These are phyloP conservation scores for Aspergillus hortae DNA, from an alignment of 2,329 filamentous ascomycete species.

Conservation along the genomic window DNA sequence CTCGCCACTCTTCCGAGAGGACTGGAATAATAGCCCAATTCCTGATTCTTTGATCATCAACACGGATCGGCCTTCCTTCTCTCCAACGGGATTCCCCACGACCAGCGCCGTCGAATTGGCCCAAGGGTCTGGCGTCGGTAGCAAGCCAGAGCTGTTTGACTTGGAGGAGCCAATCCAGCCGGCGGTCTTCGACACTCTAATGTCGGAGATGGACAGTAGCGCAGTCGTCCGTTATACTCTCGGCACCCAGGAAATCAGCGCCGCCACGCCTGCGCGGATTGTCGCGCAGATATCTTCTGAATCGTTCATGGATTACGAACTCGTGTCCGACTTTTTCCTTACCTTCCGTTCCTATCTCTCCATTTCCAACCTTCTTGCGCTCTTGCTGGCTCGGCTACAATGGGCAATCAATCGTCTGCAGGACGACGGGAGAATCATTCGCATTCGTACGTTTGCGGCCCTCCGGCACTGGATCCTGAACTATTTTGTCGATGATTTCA, in stretches of 20 bases:
- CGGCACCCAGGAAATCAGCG: slow-evolving; percentile 69
- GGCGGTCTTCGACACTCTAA: slow-evolving; percentile 74
- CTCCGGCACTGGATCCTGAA: slow-evolving; percentile 97
- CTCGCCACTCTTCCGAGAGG: slow-evolving; percentile 53
- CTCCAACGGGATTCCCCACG: slow-evolving; percentile 35
- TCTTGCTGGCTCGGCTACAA: slow-evolving; percentile 77
- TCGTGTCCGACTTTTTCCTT: slow-evolving; percentile 96
- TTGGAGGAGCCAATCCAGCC: slow-evolving; percentile 61
- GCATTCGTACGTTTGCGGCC: slow-evolving; percentile 92
- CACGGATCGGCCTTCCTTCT: slow-evolving; percentile 30
- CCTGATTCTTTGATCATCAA: slow-evolving; percentile 25
- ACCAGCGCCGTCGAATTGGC: slow-evolving; percentile 30
- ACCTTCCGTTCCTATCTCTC: slow-evolving; percentile 88
- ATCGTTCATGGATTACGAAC: slow-evolving; percentile 91
- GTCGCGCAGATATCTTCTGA: slow-evolving; percentile 96
- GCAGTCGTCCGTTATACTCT: slow-evolving; percentile 78
- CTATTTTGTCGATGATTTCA: slow-evolving; percentile 94
- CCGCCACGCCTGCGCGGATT: slow-evolving; percentile 84
- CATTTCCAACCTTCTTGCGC: slow-evolving; percentile 69
- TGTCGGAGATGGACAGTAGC: slow-evolving; percentile 76
- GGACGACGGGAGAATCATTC: slow-evolving; percentile 87
- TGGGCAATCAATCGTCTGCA: slow-evolving; percentile 82
- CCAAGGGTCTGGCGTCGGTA: slow-evolving; percentile 30
- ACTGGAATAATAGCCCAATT: slow-evolving; percentile 21
- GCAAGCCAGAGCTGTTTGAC: slow-evolving; percentile 42